A percentile compares a stretch with the other conserved stretches of the same genome.
phyloP scores from a whole-genome alignment of 371 early-diverging fungal species.

The Mortierella sp. region DNA sequence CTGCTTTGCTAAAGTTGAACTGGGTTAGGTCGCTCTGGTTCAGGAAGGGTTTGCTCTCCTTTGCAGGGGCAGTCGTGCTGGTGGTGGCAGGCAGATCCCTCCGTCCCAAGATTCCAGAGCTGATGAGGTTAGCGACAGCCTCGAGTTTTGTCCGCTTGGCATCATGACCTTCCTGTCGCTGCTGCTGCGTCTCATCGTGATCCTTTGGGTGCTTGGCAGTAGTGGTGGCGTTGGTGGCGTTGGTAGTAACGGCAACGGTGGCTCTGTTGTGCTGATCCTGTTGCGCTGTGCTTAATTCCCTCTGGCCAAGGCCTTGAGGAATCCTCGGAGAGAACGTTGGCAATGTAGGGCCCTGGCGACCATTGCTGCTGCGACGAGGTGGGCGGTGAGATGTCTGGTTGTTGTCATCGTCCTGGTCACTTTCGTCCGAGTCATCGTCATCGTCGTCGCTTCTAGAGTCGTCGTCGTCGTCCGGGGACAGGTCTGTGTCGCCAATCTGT shows the following conservation, averaged over 20 bases:
- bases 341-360: background rate
- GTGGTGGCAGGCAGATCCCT: background rate
- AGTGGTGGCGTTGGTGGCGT: constrained; percentile 1
- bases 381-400: background rate
- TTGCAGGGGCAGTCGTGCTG: background rate
- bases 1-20: constrained; percentile 21
- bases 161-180: constrained; percentile 15
- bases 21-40: constrained; percentile 20
- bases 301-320: too few relatives aligned
- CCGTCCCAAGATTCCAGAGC: constrained; percentile 20
- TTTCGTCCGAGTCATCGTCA: constrained; percentile 21
- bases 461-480: constrained; percentile 32
- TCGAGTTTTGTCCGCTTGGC: constrained; percentile 43
- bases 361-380: background rate
- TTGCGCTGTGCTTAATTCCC: background rate
- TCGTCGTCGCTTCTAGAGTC: constrained; percentile 38
- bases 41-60: constrained; percentile 14
- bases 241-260: background rate
- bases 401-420: constrained; percentile 10
- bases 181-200: background rate
- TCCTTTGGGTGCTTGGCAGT: constrained; percentile 8
- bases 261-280: background rate
- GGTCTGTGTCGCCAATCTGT: constrained; percentile 39
- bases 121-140: constrained; percentile 41
- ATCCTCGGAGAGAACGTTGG: background rate